A percentile compares a stretch with the other conserved stretches of the same genome.
These are phyloP conservation scores for Pyrenophora seminiperda DNA, from an alignment of 2,329 filamentous ascomycete species.

Conservation along the genomic window DNA sequence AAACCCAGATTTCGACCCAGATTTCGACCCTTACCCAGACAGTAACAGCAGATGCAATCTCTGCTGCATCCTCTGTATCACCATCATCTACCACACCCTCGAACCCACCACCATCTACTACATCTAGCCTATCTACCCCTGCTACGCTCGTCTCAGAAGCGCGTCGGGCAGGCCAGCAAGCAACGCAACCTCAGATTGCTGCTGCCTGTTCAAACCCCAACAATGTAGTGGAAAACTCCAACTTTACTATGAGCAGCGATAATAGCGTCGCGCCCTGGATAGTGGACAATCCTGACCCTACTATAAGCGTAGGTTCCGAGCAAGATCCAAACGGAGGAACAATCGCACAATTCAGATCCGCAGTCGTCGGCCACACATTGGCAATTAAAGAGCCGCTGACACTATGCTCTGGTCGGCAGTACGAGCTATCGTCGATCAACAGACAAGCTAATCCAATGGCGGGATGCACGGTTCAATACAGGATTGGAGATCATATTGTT, in stretches of 20 bases:
- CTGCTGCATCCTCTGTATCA: neutral
- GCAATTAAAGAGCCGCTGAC: constrained; percentile 34
- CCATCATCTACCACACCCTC: neutral
- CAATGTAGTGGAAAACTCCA: constrained; percentile 37
- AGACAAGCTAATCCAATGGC: constrained; percentile 23
- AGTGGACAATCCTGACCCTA: constrained; percentile 18
- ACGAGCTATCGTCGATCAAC: constrained; percentile 18
- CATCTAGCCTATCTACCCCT: neutral
- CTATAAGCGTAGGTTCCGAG: constrained; percentile 24
- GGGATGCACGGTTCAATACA: constrained; percentile 26
- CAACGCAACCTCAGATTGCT: constrained; percentile 33
- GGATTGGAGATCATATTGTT: constrained; percentile 21
- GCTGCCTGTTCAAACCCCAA: constrained; percentile 29
- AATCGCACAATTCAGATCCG: constrained; percentile 31
- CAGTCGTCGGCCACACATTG: constrained; percentile 25
- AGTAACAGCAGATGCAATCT: constrained; percentile 2
- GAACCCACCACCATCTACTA: too few relatives aligned
- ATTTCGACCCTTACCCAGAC: constrained; percentile 19
- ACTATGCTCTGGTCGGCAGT: constrained; percentile 33
- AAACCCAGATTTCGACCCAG: constrained; percentile 20
- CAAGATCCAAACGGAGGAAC: constrained; percentile 6
- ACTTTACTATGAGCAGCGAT: constrained; percentile 26
- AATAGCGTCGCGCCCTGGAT: constrained; percentile 30
- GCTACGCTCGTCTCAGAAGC: neutral
- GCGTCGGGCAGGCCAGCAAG: constrained; percentile 19